phyloP scores from a whole-genome alignment of 768 basidiomycete genomes.

The Rhodotorula toruloides region DNA sequence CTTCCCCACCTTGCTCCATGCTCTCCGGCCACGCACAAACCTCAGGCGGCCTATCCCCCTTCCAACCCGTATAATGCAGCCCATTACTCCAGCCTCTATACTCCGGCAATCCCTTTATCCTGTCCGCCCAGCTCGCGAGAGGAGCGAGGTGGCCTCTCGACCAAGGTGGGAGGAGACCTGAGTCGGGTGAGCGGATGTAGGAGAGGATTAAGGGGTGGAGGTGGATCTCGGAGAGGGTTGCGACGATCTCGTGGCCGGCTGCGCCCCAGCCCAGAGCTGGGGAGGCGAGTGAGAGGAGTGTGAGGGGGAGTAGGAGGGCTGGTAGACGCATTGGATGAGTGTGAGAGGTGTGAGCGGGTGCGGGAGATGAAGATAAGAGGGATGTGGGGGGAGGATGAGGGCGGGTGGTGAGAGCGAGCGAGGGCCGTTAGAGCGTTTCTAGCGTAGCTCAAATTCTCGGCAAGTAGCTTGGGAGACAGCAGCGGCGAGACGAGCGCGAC shows the following conservation, averaged over 20 bases:
- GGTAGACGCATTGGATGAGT: neutral
- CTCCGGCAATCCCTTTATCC: constrained; percentile 46
- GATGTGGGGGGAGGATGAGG: neutral
- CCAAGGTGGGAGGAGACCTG: constrained; percentile 60
- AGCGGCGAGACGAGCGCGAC: neutral
- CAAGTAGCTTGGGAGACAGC: neutral
- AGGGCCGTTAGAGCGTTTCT: neutral
- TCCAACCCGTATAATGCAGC: constrained; percentile 29
- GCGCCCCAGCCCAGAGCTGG: constrained; percentile 26
- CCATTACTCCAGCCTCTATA: constrained; percentile 27
- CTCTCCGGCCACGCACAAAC: constrained; percentile 53
- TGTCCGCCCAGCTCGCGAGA: constrained; percentile 85
- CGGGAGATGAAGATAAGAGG: neutral
- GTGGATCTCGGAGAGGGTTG: constrained; percentile 89
- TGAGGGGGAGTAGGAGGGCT: neutral
- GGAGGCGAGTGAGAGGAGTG: neutral
- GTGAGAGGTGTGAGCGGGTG: neutral
- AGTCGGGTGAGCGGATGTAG: constrained; percentile 42
- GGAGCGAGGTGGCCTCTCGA: constrained; percentile 69
- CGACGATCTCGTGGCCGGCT: constrained; percentile 77
- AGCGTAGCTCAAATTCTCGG: no score
- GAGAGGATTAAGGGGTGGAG: constrained; percentile 62
- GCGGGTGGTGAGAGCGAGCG: neutral
- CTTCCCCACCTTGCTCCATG: neutral
- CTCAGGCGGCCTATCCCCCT: constrained; percentile 54